Evolutionary conservation across 2,329 filamentous ascomycete species (phyloP), one percentile per base, ranked within the genome.

Genomic region (Daldinia eschscholtzii): DNA sequence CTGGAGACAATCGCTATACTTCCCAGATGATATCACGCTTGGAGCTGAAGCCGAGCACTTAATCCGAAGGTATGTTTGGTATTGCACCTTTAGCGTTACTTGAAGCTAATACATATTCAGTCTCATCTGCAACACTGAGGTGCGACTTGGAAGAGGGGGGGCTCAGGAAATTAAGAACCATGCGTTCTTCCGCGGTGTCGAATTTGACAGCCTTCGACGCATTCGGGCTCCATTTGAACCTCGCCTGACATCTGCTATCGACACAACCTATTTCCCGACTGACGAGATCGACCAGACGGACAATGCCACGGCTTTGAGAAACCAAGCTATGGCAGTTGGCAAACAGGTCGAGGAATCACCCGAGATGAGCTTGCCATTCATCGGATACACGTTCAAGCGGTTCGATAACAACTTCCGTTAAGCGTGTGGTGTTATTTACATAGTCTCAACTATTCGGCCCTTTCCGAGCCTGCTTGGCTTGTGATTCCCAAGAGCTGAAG

Each of bases 221-320:
- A 98, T 99, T 77, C 92, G 94, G 41, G 96, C 96, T 65, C 96
- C 96, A 0, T 99, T 99, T 79, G 95, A 98, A 83, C 96, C 96
- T 2, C 93, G 94, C 77, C 86, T 99, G 72, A 92, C 92, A 68
- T 97, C 93, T 70, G 96, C 96, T 80, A 92, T 97, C 76, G 96
- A 99, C 79, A 97, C 96, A 20, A 95, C 94, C 53, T 98, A 99
- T 85, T 99, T 99, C 89, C 96, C 96, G 9, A 98, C 94, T 59
- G 96, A 99, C 78, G 96, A 99, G 81, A 98, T 99, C 78, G 94
- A 97, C 76, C 95, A 98, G 84, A 95, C 94, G 62, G 94, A 98
- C 80, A 97, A 94, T 72, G 93, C 92, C 63, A 96, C 94, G 26
- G 87, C 93, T 72, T 88, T 97, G 76, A 92, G 93, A 79, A 93